phyloP scores from a whole-genome alignment of 305 asterid species.

The Fraxinus albicans region DNA sequence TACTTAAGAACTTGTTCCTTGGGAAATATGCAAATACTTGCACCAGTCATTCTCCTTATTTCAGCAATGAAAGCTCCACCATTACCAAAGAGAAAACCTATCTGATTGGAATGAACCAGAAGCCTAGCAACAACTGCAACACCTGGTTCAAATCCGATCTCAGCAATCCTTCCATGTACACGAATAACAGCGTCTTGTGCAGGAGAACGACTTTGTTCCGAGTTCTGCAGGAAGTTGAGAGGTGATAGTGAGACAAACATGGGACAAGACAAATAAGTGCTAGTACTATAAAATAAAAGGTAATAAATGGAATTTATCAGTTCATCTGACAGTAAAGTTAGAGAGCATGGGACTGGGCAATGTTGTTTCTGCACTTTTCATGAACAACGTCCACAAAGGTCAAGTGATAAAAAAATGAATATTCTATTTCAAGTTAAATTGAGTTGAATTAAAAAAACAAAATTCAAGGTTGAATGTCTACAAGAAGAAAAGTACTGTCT shows the following conservation, averaged over 20 bases:
- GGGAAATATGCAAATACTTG: conserved; percentile 25
- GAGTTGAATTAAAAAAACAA: neutral
- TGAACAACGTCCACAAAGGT: neutral
- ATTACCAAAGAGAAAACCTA: conserved; percentile 21
- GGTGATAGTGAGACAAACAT: neutral
- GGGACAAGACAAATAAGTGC: neutral
- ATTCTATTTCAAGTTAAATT: neutral
- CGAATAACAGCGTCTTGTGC: conserved; percentile 32
- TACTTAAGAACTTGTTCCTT: conserved; percentile 29
- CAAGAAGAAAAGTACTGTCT: neutral
- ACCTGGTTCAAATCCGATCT: conserved; percentile 32
- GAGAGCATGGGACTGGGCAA: neutral
- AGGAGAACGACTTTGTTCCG: conserved; percentile 31
- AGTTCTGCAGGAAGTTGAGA: conserved; percentile 20
- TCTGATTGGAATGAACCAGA: conserved; percentile 25
- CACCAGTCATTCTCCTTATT: conserved; percentile 28
- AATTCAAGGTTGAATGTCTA: neutral
- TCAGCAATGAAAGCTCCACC: conserved; percentile 25
- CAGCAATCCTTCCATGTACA: conserved; percentile 28
- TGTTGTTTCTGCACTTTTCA: neutral
- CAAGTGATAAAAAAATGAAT: neutral
- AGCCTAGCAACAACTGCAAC: conserved; percentile 31
- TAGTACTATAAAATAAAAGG: neutral
- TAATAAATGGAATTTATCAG: neutral
- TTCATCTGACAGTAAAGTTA: neutral